Base-by-base conservation (phyloP, 1,284 basidiomycete genomes). In the Thecaphora thlaspeos region DNA sequence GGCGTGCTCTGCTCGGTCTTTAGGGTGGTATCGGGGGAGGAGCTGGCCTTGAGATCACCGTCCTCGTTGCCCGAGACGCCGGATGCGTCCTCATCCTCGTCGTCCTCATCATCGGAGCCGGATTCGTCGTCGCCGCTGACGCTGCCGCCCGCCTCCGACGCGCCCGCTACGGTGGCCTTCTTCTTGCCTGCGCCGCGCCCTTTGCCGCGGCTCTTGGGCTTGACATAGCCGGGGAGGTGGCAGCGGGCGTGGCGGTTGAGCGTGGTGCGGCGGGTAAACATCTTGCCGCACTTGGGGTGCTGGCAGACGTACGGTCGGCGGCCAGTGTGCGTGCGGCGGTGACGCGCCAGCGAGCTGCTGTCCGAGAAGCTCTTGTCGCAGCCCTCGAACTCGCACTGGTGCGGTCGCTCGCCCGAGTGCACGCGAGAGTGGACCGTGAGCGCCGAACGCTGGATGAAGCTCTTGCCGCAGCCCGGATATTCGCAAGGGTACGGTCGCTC, bases 351-450 rank as follows among this genome's bases (percentile, higher is more conserved):
- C 9, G 82, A 84, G 55, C 79, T 81, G 9, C 83, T 84, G 67
- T 84, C 83, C 46, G 80, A 80, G 71, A 84, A 84, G 8, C 81
- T 79, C 68, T 83, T 83, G 40, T 73, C 72, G 48, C 90, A 92
- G 7, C 85, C 87, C 12, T 70, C 66, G 37, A 73, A 73, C 54
- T 76, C 73, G 80, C 90, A 92, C 55, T 83, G 84, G 78, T 91
- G 89, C 2, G 90, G 90, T 74, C 89, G 89, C 81, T 92, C 90
- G 43, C 90, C 90, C 7, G 89, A 90, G 73, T 92, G 90, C 10
- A 90, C 88, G 36, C 90, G 86, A 49, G 84, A 82, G 77, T 92
- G 90, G 4, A 92, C 90, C 45, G 88, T 88, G 51, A 92, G 80
- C 21, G 90, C 90, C 0, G 73, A 75, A 38, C 71, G 70, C 48